Evolutionary conservation across 2,329 filamentous ascomycete species (phyloP), one percentile per base, ranked within the genome.

Genomic region (Aspergillus fumigatus): DNA sequence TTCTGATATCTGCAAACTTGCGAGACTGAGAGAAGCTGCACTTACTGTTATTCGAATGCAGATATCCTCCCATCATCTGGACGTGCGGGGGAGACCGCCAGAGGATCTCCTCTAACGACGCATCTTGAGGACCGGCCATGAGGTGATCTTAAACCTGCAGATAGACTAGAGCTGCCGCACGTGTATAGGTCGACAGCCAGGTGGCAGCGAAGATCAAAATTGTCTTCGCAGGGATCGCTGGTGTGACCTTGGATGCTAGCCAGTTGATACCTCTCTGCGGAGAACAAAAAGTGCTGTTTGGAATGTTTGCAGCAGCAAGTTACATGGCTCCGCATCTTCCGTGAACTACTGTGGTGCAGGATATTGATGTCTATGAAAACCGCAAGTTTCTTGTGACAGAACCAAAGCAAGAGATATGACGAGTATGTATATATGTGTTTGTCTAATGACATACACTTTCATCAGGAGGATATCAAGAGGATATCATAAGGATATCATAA

Each of bases 41-140:
- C 72, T 53, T 65, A 77, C 75, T 75, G 60, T 77, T 77, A 57
- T 77, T 77, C 53, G 75, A 77, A 65, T 77, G 75, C 35, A 77
- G 67, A 58, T 67, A 77, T 49, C 75, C 75, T 53, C 75, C 75
- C 75, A 77, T 77, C 73, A 75, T 74, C 60, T 76, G 73, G 54
- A 77, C 71, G 60, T 77, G 75, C 52, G 73, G 73, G 48, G 75
- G 75, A 55, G 75, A 77, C 58, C 74, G 72, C 75, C 75, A 77
- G 54, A 76, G 70, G 59, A 77, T 76, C 61, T 77, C 75, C 67
- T 77, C 75, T 64, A 77, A 63, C 48, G 72, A 63, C 51, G 69
- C 62, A 62, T 73, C 73, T 60, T 73, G 72, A 19, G 59, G 54
- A 50, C 55, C 63, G 40, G 72, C 70, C 73, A 76, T 40, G 41